Conservation (phyloP, 495 filamentous ascomycete species). For the Penicillium diatomitis region DNA sequence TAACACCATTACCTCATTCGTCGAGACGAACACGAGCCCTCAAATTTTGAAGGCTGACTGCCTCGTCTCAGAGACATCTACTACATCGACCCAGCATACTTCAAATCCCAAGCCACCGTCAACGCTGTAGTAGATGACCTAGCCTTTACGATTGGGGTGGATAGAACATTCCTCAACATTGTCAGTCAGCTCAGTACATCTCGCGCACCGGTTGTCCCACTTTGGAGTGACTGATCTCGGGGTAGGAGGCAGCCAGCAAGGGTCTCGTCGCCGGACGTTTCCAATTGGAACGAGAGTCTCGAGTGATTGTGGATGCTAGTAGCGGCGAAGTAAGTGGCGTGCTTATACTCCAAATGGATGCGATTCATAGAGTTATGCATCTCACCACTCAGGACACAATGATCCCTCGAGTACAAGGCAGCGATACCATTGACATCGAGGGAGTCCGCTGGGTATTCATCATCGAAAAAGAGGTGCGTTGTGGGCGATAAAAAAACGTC, state of each 20-base stretch:
- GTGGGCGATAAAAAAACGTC: too few species aligned
- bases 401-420: conserved; percentile 50
- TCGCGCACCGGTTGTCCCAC: too few species aligned
- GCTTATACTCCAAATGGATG: neutral
- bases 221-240: too few species aligned
- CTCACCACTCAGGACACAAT: conserved; percentile 47
- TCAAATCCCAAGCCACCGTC: conserved; percentile 65
- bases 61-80: conserved; percentile 66
- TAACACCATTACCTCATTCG: neutral
- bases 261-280: conserved; percentile 56
- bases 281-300: conserved; percentile 21
- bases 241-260: conserved; percentile 55
- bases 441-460: conserved; percentile 64
- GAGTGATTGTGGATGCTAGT: conserved; percentile 14
- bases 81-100: conserved; percentile 76
- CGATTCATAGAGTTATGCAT: neutral
- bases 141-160: conserved; percentile 55
- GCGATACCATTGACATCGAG: conserved; percentile 44
- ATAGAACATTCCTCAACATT: conserved; percentile 29
- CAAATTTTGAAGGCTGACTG: neutral
- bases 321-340: conserved; percentile 6
- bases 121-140: conserved; percentile 77
- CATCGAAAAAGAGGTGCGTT: conserved; percentile 79
- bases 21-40: too few species aligned
- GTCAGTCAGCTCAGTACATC: conserved; percentile 36